Conservation (phyloP, 306 rosid species). For the Dryas drummondii region DNA sequence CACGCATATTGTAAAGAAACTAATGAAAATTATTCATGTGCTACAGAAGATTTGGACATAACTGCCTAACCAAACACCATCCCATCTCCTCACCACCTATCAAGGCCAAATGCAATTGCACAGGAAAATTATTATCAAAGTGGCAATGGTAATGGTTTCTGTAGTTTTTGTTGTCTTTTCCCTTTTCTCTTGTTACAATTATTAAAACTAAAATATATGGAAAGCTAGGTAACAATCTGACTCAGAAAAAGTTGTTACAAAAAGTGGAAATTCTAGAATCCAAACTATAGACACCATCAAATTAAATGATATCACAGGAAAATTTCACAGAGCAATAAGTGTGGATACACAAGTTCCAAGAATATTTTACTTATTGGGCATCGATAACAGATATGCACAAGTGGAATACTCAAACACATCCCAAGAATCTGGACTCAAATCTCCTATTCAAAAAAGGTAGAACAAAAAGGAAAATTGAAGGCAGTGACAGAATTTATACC, state of each 20-base stretch:
- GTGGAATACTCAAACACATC: background rate
- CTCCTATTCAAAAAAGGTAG: background rate
- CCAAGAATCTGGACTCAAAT: background rate
- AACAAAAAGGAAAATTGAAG: background rate
- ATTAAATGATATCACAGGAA: slow-evolving; percentile 3
- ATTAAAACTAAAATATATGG: background rate
- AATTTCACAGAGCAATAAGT: background rate
- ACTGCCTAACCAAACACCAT: background rate
- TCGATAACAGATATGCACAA: background rate
- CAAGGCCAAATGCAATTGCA: background rate
- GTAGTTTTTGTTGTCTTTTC: background rate
- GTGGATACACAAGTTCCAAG: background rate
- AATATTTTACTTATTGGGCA: background rate
- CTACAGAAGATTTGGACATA: background rate
- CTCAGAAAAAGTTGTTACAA: background rate
- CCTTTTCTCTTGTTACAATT: background rate
- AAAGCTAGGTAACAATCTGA: background rate
- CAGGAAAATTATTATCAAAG: background rate
- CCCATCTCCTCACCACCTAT: background rate
- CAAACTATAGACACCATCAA: background rate
- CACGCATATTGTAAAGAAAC: background rate
- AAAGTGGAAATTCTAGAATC: background rate
- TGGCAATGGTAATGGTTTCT: slow-evolving; percentile 4
- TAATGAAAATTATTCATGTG: background rate
- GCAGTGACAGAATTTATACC: background rate